Percentiles rank a stretch among this genome's conserved stretches.
These are phyloP conservation scores for Blumeriella jaapii DNA, from an alignment of 2,329 filamentous ascomycete genomes.

Conservation along the genomic window DNA sequence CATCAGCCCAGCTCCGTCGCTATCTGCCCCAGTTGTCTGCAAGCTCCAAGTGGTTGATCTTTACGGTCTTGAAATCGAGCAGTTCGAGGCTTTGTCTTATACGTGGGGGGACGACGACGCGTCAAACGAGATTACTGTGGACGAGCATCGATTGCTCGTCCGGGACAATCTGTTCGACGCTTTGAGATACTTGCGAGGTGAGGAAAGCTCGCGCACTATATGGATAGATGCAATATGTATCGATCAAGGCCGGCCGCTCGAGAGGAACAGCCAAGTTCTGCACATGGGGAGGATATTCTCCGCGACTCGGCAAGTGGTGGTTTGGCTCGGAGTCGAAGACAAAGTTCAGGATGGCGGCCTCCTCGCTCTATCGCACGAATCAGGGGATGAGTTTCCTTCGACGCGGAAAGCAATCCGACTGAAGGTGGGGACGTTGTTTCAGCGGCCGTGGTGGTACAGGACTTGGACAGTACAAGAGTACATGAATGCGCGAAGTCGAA, in stretches of 20 bases:
- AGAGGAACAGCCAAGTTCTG: not conserved
- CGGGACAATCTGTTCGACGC: not conserved
- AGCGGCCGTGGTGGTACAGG: constrained; percentile 1
- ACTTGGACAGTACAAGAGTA: not conserved
- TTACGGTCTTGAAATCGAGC: not conserved
- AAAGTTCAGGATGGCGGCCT: not conserved
- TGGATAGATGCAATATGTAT: not conserved
- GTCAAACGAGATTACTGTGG: not conserved
- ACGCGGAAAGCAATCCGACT: too few relatives aligned
- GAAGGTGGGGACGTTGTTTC: not conserved
- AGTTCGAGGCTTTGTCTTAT: not conserved
- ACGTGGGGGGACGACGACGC: not conserved
- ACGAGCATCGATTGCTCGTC: not conserved
- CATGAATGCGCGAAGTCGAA: not conserved
- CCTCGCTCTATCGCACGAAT: too few relatives aligned
- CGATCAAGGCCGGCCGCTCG: not conserved
- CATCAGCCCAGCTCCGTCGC: not conserved
- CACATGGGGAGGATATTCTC: not conserved
- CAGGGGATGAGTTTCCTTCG: too few relatives aligned
- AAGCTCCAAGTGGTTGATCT: not conserved
- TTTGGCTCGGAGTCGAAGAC: not conserved
- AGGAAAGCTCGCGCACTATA: not conserved
- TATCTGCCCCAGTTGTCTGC: not conserved
- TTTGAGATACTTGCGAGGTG: not conserved
- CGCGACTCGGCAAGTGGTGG: not conserved